Evolutionary conservation across 768 basidiomycete species (phyloP).

Genomic region (Pleurotus salmoneostramineus): DNA sequence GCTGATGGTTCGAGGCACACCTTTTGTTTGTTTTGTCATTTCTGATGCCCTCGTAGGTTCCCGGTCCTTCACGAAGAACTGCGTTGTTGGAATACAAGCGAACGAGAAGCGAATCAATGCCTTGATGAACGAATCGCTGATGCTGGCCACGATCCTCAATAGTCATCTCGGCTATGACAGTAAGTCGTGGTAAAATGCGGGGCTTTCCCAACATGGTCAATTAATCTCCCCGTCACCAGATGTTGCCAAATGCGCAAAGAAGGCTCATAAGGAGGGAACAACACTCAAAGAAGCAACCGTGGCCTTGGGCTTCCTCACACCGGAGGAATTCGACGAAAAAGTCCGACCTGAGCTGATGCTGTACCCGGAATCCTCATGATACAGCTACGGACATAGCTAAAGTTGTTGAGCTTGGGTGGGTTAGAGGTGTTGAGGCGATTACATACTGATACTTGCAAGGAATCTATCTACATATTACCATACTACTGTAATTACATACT

Average conservation of each 20-base stretch:
- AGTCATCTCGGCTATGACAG: constrained; percentile 96
- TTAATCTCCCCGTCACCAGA: constrained; percentile 43
- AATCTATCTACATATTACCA: not conserved
- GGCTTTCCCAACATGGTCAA: not conserved
- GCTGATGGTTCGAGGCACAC: constrained; percentile 66
- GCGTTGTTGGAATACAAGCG: constrained; percentile 92
- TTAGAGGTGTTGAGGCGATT: not conserved
- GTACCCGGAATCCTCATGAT: constrained; percentile 40
- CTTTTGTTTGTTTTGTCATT: not conserved
- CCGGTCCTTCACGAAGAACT: constrained; percentile 95
- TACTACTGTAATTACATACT: not conserved
- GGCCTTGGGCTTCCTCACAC: constrained; percentile 76
- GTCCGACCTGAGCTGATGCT: constrained; percentile 92
- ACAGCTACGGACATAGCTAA: too few relatives aligned
- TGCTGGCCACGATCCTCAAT: constrained; percentile 98
- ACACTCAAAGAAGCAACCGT: constrained; percentile 96
- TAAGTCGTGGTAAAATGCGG: constrained; percentile 62
- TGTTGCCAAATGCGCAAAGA: constrained; percentile 98
- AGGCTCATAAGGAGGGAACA: constrained; percentile 98
- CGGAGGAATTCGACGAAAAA: constrained; percentile 92
- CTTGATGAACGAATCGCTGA: constrained; percentile 90
- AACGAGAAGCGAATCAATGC: constrained; percentile 92
- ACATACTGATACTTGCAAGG: not conserved
- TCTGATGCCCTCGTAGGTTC: constrained; percentile 44
- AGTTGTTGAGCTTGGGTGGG: too few relatives aligned